Evolutionary conservation across 106 monocot genomes (phyloP), one percentile per base, ranked within the genome.

Genomic region (Platanthera guangdongensis): DNA sequence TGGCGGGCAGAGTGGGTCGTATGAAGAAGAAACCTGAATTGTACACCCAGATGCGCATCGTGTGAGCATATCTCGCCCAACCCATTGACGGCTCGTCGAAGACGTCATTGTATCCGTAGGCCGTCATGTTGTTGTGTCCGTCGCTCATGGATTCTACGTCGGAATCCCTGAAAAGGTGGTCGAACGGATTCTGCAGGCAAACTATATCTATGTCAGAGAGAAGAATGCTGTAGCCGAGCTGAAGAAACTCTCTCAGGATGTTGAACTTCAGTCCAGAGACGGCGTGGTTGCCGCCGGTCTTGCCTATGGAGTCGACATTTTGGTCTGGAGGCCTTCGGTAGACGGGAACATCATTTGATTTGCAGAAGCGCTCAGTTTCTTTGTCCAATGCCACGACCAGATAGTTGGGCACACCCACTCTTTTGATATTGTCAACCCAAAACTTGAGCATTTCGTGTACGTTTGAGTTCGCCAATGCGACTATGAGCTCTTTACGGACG

Each of bases 91-190:
- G 89, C 53, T 99, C 94, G 80, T 99, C 97, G 73, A 88, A 93
- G 4, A 99, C 94, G 79, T 99, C 91, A 64, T 94, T 80, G 25
- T 55, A 94, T 30, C 97, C 97, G 76, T 99, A 99, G 52, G 97
- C 92, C 59, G 97, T 99, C 78, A 77, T 78, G 77, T 90, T 94
- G 74, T 83, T 76, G 68, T 94, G 89, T 6, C 97, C 97, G 51
- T 99, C 97, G 71, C 94, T 99, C 97, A 99, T 99, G 15, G 97
- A 99, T 55, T 99, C 97, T 6, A 99, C 94, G 71, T 99, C 94
- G 49, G 83, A 85, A 79, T 99, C 97, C 52, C 94, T 84, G 39
- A 86, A 88, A 28, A 99, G 89, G 83, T 99, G 88, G 77, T 86
- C 82, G 64, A 99, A 99, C 12, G 97, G 97, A 51, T 99, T 92